phyloP scores from a whole-genome alignment of 805 yeast species.

The Myxozyma sirexii region DNA sequence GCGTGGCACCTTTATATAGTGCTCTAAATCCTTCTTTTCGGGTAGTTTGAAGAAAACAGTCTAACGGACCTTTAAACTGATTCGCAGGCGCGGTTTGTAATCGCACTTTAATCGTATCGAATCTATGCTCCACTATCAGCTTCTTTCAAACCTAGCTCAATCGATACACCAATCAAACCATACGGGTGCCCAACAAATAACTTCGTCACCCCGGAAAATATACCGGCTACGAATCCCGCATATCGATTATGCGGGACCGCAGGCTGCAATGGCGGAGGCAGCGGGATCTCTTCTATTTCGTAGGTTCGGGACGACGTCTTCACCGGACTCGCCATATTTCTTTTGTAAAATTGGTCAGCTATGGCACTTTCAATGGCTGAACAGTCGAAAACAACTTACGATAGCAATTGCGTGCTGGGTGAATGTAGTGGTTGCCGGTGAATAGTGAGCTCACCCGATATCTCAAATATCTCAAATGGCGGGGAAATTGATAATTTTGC shows the following conservation, averaged over 20 bases:
- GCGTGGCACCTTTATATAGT: slow-evolving; percentile 86
- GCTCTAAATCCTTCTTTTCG: slow-evolving; percentile 77
- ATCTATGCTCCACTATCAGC: slow-evolving; percentile 39
- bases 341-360: neutral
- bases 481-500: no score
- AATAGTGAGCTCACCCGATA: neutral
- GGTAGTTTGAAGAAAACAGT: slow-evolving; percentile 73
- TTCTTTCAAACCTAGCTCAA: neutral
- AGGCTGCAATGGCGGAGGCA: slow-evolving; percentile 28
- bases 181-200: slow-evolving; percentile 87
- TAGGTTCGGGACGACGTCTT: neutral
- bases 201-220: slow-evolving; percentile 83
- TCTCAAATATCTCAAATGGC: no score
- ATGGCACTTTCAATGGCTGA: no score
- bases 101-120: slow-evolving; percentile 86
- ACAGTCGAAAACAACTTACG: no score
- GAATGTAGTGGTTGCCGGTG: neutral
- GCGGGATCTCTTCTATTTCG: slow-evolving; percentile 18
- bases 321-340: neutral
- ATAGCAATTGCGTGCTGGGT: neutral
- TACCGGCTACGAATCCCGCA: slow-evolving; percentile 81
- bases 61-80: slow-evolving; percentile 77
- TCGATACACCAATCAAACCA: slow-evolving; percentile 10
- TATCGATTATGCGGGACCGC: slow-evolving; percentile 24
- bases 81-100: slow-evolving; percentile 74